Evolutionary conservation across 1,139 yeast genomes (phyloP), one percentile per base, ranked within the genome.

Genomic region (Yarrowia galli): DNA sequence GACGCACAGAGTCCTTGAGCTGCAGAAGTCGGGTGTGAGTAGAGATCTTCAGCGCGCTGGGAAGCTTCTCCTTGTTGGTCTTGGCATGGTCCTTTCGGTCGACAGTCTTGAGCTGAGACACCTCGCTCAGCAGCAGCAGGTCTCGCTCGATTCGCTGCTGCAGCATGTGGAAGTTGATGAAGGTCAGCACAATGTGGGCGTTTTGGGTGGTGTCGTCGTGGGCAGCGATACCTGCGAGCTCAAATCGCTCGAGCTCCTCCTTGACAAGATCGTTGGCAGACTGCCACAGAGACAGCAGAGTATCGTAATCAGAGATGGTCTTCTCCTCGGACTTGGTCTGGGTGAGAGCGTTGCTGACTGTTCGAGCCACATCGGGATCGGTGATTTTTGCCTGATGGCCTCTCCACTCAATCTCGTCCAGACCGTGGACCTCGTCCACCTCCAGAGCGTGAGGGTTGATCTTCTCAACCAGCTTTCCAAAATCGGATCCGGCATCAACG

Each of bases 121-220:
- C 80, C 68, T 61, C 66, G 23, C 42, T 32, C 45, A 61, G 45
- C 54, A 88, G 79, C 28, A 83, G 75, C 70, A 83, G 78, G 75
- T 92, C 97, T 79, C 98, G 87, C 76, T 87, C 85, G 69, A 92
- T 83, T 70, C 89, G 85, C 48, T 89, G 83, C 71, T 89, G 81
- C 61, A 89, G 79, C 71, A 86, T 80, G 73, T 88, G 85, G 79
- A 89, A 93, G 73, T 86, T 87, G 74, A 92, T 84, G 77, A 84
- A 93, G 0, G 97, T 90, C 69, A 86, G 80, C 64, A 92, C 79
- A 71, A 93, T 87, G 74, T 92, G 92, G 71, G 89, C 85, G 72
- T 89, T 86, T 78, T 92, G 96, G 38, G 83, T 84, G 69, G 84
- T 85, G 65, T 84, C 86, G 61, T 78, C 80, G 35, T 72, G 75